phyloP scores from a whole-genome alignment of 257 asterid species.

The Solanum appendiculatum region DNA sequence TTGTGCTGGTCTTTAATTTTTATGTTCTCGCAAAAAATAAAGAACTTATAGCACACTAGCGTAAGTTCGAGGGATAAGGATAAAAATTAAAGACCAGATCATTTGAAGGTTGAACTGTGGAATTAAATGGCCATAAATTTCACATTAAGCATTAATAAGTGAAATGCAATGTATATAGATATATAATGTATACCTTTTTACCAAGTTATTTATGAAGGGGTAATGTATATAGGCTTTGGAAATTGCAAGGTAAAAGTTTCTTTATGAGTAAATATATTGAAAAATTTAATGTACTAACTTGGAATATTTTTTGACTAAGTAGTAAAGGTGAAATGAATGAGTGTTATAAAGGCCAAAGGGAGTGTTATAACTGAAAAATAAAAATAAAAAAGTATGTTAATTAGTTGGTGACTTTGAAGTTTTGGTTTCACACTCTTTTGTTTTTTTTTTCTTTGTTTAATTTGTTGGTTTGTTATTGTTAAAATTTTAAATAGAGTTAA shows the following conservation, averaged over 20 bases:
- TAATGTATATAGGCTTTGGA: not conserved
- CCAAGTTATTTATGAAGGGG: not conserved
- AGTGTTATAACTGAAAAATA: not conserved
- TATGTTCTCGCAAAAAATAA: not conserved
- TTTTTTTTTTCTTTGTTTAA: not conserved
- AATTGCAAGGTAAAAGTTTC: not conserved
- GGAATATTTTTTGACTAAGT: not conserved
- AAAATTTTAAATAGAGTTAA: not conserved
- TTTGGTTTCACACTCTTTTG: slow-evolving; percentile 7
- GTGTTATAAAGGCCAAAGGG: not conserved
- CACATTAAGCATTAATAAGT: not conserved
- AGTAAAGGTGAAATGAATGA: not conserved
- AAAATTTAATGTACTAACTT: not conserved
- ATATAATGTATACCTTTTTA: not conserved
- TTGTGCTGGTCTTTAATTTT: not conserved
- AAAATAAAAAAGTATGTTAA: not conserved
- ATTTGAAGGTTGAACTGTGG: not conserved
- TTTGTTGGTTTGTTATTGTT: not conserved
- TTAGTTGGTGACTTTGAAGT: slow-evolving; percentile 9
- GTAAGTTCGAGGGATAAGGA: not conserved
- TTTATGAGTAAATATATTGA: not conserved
- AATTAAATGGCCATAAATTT: not conserved
- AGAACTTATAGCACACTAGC: not conserved
- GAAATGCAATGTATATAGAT: not conserved
- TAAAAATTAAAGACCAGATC: not conserved